These are phyloP conservation scores for Pythium pyrilobum DNA, from an alignment of 352 stramenopile species.

Conservation along the genomic window DNA sequence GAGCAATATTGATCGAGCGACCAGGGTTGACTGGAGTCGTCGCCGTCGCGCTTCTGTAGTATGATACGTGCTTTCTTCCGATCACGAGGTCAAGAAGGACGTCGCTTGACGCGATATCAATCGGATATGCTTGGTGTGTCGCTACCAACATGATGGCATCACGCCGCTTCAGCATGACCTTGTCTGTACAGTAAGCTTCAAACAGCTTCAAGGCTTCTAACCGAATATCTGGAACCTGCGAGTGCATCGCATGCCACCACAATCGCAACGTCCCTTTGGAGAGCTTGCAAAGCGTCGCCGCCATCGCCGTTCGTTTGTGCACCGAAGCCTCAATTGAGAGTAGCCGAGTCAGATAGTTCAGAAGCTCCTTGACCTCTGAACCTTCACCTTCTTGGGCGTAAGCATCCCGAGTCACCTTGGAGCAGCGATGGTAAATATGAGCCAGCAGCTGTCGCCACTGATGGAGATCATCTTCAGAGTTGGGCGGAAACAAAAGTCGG, in stretches of 20 bases:
- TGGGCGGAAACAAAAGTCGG: slow-evolving; percentile 44
- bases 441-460: slow-evolving; percentile 68
- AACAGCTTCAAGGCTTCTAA: slow-evolving; percentile 60
- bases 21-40: background rate
- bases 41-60: background rate
- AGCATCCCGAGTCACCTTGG: slow-evolving; percentile 10
- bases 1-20: slow-evolving; percentile 37
- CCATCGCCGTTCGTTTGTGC: slow-evolving; percentile 22
- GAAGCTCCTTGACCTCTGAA: slow-evolving; percentile 51
- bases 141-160: slow-evolving; percentile 65
- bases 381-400: slow-evolving; percentile 22
- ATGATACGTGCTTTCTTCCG: slow-evolving; percentile 30
- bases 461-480: slow-evolving; percentile 22
- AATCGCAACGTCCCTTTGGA: slow-evolving; percentile 60
- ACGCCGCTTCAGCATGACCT: slow-evolving; percentile 43
- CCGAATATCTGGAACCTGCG: slow-evolving; percentile 37
- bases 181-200: slow-evolving; percentile 65
- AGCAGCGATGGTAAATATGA: slow-evolving; percentile 50
- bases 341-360: slow-evolving; percentile 53
- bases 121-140: slow-evolving; percentile 40
- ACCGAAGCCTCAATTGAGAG: slow-evolving; percentile 12
- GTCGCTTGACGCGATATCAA: slow-evolving; percentile 40
- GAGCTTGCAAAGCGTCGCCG: slow-evolving; percentile 37
- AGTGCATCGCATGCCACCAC: slow-evolving; percentile 60
- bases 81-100: slow-evolving; percentile 63